These are phyloP conservation scores for Chaetomium olivaceum DNA, from an alignment of 2,329 filamentous ascomycete genomes.

Conservation along the genomic window DNA sequence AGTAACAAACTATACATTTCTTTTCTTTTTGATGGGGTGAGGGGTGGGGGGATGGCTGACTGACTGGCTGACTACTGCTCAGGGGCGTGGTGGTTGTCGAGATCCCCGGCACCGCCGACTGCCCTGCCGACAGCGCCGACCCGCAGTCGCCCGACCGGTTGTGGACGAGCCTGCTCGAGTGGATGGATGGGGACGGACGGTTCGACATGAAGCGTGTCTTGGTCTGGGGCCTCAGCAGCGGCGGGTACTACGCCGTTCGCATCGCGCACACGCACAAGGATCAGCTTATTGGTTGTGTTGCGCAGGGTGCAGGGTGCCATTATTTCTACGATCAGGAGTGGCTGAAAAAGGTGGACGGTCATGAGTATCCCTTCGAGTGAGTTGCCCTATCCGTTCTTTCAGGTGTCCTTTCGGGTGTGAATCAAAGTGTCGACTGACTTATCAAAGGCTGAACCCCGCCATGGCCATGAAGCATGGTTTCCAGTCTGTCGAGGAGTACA, in stretches of 20 bases:
- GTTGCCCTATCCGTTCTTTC: background rate
- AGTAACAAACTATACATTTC: background rate
- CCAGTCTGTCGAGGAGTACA: slow-evolving; percentile 55
- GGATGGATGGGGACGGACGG: slow-evolving; percentile 51
- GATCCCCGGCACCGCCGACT: slow-evolving; percentile 68
- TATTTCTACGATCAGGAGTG: slow-evolving; percentile 61
- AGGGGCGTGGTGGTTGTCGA: slow-evolving; percentile 61
- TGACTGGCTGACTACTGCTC: background rate
- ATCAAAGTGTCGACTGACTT: slow-evolving; percentile 10
- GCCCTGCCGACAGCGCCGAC: slow-evolving; percentile 63
- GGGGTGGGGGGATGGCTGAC: background rate
- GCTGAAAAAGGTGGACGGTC: slow-evolving; percentile 62
- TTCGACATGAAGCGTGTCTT: slow-evolving; percentile 60
- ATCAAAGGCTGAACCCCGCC: slow-evolving; percentile 50
- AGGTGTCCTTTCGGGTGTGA: background rate
- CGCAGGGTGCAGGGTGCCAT: slow-evolving; percentile 64
- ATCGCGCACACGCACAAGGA: slow-evolving; percentile 66
- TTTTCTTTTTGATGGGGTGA: background rate
- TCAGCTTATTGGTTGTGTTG: slow-evolving; percentile 56
- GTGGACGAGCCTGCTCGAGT: slow-evolving; percentile 62
- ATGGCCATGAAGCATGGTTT: slow-evolving; percentile 66
- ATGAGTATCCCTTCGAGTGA: slow-evolving; percentile 64
- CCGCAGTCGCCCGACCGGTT: slow-evolving; percentile 60
- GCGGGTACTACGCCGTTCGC: slow-evolving; percentile 68
- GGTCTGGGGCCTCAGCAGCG: slow-evolving; percentile 65